Evolutionary conservation across 768 basidiomycete genomes (phyloP).

Genomic region (Albatrellus ellisii): DNA sequence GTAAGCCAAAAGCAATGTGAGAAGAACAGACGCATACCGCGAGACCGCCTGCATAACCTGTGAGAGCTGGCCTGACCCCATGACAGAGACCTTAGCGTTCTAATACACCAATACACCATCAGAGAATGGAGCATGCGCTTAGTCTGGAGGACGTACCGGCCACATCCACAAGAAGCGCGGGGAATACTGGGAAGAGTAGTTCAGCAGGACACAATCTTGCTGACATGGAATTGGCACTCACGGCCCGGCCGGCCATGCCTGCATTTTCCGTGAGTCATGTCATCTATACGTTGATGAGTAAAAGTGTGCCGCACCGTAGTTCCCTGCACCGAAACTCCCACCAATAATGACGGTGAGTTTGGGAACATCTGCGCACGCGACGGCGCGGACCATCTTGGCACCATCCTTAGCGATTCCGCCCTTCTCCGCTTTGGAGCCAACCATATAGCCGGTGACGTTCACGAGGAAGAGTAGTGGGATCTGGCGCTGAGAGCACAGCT

Average conservation of each 20-base stretch:
- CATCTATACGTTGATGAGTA: slow-evolving; percentile 1
- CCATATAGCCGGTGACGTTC: slow-evolving; percentile 98
- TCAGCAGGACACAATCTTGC: slow-evolving; percentile 1
- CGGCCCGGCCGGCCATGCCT: slow-evolving; percentile 91
- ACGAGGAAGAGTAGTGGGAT: slow-evolving; percentile 90
- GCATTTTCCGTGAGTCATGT: slow-evolving; percentile 7
- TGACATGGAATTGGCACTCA: slow-evolving; percentile 28
- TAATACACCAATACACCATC: too few relatives aligned
- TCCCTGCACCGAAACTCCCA: slow-evolving; percentile 90
- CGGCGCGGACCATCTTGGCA: slow-evolving; percentile 95
- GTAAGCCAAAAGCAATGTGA: neutral
- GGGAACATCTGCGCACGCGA: slow-evolving; percentile 87
- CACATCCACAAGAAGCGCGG: slow-evolving; percentile 98
- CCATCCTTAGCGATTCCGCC: slow-evolving; percentile 94
- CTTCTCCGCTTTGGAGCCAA: slow-evolving; percentile 87
- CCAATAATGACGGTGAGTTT: slow-evolving; percentile 91
- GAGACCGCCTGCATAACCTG: slow-evolving; percentile 89
- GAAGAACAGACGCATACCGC: slow-evolving; percentile 34
- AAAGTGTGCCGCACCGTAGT: slow-evolving; percentile 45
- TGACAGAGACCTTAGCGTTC: slow-evolving; percentile 90
- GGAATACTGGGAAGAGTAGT: slow-evolving; percentile 48
- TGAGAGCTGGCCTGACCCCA: slow-evolving; percentile 89
- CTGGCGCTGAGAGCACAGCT: slow-evolving; percentile 82
- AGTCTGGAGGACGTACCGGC: slow-evolving; percentile 47
- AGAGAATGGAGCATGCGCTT: slow-evolving; percentile 6